Conservation (phyloP, 2,329 filamentous ascomycete species). For the Fusarium tanahbumbuense region DNA sequence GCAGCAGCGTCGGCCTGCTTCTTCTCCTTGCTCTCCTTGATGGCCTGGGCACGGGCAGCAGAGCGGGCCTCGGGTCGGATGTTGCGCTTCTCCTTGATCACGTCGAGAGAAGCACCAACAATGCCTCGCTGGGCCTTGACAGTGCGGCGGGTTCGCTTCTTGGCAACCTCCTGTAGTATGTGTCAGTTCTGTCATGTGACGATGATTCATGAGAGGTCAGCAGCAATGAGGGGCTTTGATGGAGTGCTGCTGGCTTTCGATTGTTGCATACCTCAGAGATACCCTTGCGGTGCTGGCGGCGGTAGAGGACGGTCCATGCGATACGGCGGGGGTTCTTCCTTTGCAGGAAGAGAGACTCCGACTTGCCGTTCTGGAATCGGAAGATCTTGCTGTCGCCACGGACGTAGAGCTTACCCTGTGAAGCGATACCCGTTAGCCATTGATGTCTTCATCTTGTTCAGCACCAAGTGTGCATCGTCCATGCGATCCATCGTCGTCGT, state of each 20-base stretch:
- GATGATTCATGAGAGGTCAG: not conserved
- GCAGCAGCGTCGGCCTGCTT: slow-evolving; percentile 85
- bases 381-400: slow-evolving; percentile 99
- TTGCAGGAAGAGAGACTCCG: slow-evolving; percentile 99
- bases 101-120: slow-evolving; percentile 98
- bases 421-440: slow-evolving; percentile 47
- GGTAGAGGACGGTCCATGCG: slow-evolving; percentile 97
- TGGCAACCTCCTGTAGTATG: slow-evolving; percentile 89
- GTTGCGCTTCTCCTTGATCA: slow-evolving; percentile 98
- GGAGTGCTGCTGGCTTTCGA: not conserved
- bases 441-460: slow-evolving; percentile 23
- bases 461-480: slow-evolving; percentile 19
- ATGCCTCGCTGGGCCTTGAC: slow-evolving; percentile 99
- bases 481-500: slow-evolving; percentile 30
- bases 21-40: slow-evolving; percentile 99
- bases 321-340: slow-evolving; percentile 99
- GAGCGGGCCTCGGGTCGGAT: slow-evolving; percentile 95
- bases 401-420: slow-evolving; percentile 98
- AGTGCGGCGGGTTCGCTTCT: slow-evolving; percentile 98
- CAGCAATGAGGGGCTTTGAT: not conserved
- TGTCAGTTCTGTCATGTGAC: slow-evolving; percentile 54
- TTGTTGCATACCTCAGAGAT: slow-evolving; percentile 91
- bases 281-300: slow-evolving; percentile 99
- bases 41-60: slow-evolving; percentile 88
- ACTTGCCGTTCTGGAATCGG: slow-evolving; percentile 99